Base-by-base conservation (phyloP, 306 rosid species). In the Lupinus albus region DNA sequence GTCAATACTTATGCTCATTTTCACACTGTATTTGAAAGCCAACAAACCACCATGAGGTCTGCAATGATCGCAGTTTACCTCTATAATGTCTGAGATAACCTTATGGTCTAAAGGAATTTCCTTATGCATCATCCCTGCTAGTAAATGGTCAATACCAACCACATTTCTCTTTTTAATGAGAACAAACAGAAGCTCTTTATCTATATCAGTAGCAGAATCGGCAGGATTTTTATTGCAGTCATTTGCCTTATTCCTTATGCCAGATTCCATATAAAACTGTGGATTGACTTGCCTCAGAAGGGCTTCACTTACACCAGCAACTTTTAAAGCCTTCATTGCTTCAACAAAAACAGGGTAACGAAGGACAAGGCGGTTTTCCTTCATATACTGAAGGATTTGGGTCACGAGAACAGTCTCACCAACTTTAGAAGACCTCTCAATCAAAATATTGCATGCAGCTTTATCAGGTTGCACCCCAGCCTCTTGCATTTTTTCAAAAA, bases 371-470 rank as follows among this genome's bases (percentile, higher is more conserved):
- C 18, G 73, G 57, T 84, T 85, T 74, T 80, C 85, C 73, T 85
- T 91, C 97, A 87, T 91, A 68, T 82, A 87, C 73, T 39, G 61
- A 45, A 91, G 90, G 61, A 91, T 79, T 60, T 51, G 63, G 63
- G 74, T 73, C 82, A 88, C 75, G 50, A 82, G 79, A 61, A 4
- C 35, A 3, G 78, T 74, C 72, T 75, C 91, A 15, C 84, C 83
- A 45, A 73, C 84, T 81, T 79, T 84, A 64, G 84, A 84, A 67
- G 86, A 85, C 69, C 81, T 91, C 81, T 80, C 75, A 63, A 91
- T 73, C 84, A 88, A 81, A 70, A 91, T 91, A 76, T 87, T 91
- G 76, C 91, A 91, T 8, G 94, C 89, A 21, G 90, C 91, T 84
- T 88, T 91, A 76, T 87, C 96, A 68, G 97, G 97, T 21, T 82